Percentiles rank a stretch among this genome's conserved stretches.
These are phyloP conservation scores for Aspergillus quadricinctus DNA, from an alignment of 2,329 filamentous ascomycete species.

Conservation along the genomic window DNA sequence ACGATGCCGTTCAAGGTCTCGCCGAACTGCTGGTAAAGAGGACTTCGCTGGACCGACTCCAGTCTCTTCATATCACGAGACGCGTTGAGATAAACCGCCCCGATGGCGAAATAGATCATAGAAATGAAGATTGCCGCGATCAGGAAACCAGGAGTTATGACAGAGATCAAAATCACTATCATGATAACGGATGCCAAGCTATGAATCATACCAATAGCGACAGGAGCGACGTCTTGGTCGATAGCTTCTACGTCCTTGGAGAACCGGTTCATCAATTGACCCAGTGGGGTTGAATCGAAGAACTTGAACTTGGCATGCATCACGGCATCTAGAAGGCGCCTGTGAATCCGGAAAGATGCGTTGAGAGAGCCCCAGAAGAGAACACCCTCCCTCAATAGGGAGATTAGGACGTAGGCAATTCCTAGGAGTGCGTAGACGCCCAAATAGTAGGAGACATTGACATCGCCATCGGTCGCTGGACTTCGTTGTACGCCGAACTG, in stretches of 20 bases:
- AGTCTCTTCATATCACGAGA: constrained; percentile 94
- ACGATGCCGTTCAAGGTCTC: constrained; percentile 93
- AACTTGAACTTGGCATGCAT: constrained; percentile 93
- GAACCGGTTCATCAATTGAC: constrained; percentile 97
- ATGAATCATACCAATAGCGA: constrained; percentile 73
- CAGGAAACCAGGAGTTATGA: constrained; percentile 86
- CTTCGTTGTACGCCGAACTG: constrained; percentile 23
- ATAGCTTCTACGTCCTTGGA: constrained; percentile 95
- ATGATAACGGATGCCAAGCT: constrained; percentile 69
- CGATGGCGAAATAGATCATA: constrained; percentile 74
- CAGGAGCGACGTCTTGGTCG: constrained; percentile 91
- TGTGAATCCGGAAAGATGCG: constrained; percentile 81
- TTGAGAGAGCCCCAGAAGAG: constrained; percentile 88
- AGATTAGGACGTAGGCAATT: constrained; percentile 70
- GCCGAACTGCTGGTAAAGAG: constrained; percentile 95
- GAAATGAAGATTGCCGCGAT: constrained; percentile 83
- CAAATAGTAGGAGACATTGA: constrained; percentile 81
- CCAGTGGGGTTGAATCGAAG: constrained; percentile 92
- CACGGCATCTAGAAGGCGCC: constrained; percentile 70
- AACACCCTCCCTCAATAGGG: constrained; percentile 76
- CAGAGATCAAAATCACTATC: constrained; percentile 80
- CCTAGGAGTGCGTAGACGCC: constrained; percentile 77
- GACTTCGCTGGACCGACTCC: constrained; percentile 90
- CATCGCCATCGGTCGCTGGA: constrained; percentile 42
- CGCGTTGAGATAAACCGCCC: constrained; percentile 81